Evolutionary conservation across 352 stramenopile genomes (phyloP).

Genomic region (Blastocystis sp.): DNA sequence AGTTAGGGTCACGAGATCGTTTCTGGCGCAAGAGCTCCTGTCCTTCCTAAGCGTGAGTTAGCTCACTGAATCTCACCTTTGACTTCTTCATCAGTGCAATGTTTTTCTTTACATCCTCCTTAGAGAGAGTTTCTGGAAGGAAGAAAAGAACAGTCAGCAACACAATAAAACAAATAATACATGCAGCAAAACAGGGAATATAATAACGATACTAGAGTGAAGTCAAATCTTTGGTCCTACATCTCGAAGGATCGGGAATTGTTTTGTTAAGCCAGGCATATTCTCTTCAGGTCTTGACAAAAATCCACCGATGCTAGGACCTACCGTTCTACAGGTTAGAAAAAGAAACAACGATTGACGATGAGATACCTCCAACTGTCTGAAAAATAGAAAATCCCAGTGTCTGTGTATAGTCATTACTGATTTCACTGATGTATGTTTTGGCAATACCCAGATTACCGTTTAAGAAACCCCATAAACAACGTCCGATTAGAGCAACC

Average conservation of each 20-base stretch:
- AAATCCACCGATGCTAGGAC: constrained; percentile 50
- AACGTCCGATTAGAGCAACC: constrained; percentile 2
- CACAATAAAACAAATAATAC: constrained; percentile 25
- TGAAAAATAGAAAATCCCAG: constrained; percentile 60
- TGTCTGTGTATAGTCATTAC: constrained; percentile 66
- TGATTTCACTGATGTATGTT: constrained; percentile 68
- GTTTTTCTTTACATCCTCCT: constrained; percentile 63
- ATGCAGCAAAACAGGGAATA: constrained; percentile 57
- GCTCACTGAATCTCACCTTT: not conserved
- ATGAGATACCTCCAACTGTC: constrained; percentile 56
- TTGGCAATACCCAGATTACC: constrained; percentile 64
- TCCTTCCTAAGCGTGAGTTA: not conserved
- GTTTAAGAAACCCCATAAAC: constrained; percentile 62
- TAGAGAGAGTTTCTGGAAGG: constrained; percentile 64
- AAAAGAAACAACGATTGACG: not conserved
- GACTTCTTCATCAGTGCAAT: not conserved
- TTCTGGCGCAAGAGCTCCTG: constrained; percentile 23
- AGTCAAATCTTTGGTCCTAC: not conserved
- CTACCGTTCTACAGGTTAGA: constrained; percentile 10
- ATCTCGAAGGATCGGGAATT: constrained; percentile 36
- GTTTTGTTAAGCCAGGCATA: constrained; percentile 10
- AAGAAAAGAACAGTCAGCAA: constrained; percentile 44
- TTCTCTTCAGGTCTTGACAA: constrained; percentile 65
- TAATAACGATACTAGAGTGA: constrained; percentile 61
- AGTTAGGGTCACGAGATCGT: not conserved